Evolutionary conservation across 169 alveolate species (phyloP), one percentile per base, ranked within the genome.

Genomic region (Amoebophrya sp.): DNA sequence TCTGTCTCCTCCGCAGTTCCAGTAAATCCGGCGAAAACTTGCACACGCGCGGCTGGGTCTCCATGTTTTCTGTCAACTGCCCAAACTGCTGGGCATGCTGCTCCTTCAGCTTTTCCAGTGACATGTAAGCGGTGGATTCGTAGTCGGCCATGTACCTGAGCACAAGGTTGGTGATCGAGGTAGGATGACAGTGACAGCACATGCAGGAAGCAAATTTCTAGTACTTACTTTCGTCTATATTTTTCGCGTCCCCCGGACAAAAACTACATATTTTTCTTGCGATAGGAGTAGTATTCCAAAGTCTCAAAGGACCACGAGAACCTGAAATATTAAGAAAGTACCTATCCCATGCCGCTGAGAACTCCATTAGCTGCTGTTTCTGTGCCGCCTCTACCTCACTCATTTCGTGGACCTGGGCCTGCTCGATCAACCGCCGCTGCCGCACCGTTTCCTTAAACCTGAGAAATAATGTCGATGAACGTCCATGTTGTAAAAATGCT

Each of bases 331-430:
- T 23, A 23, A 77, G n/a, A 12, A 29, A 77, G 89, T 91, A 41
- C 93, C 89, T 92, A 89, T 92, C 93, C 93, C 93, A 92, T n/a
- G 93, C 93, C 33, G 89, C 89, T 89, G 93, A 92, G 83, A 92
- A 92, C 2, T 89, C 93, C 83, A 92, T 77, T 41, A 88, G 66
- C 55, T 92, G 93, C 25, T 90, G 91, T 3, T 91, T 39, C 40
- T 92, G 93, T 14, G 93, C 93, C 41, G 89, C 39, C 83, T 92
- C 93, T 77, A 92, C 93, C 90, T 92, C 93, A 39, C 23, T 89
- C 92, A 92, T 92, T 54, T 92, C 93, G n/a, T 92, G 89, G 89
- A 40, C 77, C 83, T 89, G 91, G 40, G 91, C 91, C 83, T 89
- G 77, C 77, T 25, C 77, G 3, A 12, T n/a, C 0, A 40, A 10